These are phyloP conservation scores for Alternaria postmessia DNA, from an alignment of 2,329 filamentous ascomycete species.

Conservation along the genomic window DNA sequence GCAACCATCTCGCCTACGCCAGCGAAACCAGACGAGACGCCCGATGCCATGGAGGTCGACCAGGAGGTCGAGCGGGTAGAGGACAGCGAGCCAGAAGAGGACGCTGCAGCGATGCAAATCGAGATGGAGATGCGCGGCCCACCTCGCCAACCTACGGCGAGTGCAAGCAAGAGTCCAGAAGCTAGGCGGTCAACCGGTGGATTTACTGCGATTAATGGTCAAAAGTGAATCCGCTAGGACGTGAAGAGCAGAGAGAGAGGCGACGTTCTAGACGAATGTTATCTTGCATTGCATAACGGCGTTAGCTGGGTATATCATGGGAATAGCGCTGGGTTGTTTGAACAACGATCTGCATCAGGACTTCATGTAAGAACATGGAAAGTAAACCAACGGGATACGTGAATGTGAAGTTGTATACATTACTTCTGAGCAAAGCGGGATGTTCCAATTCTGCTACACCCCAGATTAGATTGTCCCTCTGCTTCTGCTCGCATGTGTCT, in stretches of 20 bases:
- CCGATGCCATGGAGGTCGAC: slow-evolving; percentile 22
- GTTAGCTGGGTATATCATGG: slow-evolving; percentile 10
- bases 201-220: slow-evolving; percentile 47
- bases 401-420: neutral
- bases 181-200: slow-evolving; percentile 31
- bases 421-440: neutral
- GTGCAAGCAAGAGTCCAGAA: slow-evolving; percentile 17
- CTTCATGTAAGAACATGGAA: neutral
- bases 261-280: neutral
- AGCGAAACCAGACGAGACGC: slow-evolving; percentile 6
- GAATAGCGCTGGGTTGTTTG: neutral
- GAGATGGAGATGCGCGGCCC: slow-evolving; percentile 52
- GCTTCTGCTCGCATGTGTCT: neutral
- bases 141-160: slow-evolving; percentile 9
- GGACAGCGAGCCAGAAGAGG: slow-evolving; percentile 39
- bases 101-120: slow-evolving; percentile 48
- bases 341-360: neutral
- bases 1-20: neutral
- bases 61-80: slow-evolving; percentile 18
- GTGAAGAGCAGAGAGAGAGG: neutral
- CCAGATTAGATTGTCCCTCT: neutral
- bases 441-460: neutral
- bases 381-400: neutral
- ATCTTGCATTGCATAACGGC: slow-evolving; percentile 19
- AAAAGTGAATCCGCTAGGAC: slow-evolving; percentile 6